These are phyloP conservation scores for Fusarium sacchari DNA, from an alignment of 2,329 filamentous ascomycete genomes.

Conservation along the genomic window DNA sequence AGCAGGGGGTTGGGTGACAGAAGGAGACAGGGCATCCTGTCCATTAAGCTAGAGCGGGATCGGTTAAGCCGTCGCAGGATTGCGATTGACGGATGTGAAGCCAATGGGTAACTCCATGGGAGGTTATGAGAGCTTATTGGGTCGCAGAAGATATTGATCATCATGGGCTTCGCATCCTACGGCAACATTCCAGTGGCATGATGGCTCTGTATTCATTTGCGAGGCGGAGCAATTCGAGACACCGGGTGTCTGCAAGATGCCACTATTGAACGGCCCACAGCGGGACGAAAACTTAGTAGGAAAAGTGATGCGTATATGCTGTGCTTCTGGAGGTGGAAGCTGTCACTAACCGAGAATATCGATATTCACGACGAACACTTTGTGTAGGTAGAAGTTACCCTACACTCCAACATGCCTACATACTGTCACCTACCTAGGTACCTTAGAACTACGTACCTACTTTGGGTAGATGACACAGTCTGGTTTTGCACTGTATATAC, in stretches of 20 bases:
- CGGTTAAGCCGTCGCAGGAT: conserved; percentile 39
- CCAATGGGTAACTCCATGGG: conserved; percentile 41
- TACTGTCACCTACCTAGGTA: no score
- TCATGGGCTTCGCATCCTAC: conserved; percentile 16
- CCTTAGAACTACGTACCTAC: no score
- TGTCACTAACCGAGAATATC: conserved; percentile 4
- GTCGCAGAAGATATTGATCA: conserved; percentile 37
- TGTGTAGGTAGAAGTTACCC: conserved; percentile 18
- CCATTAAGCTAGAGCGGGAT: conserved; percentile 23
- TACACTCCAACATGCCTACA: background rate
- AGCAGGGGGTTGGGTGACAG: conserved; percentile 18
- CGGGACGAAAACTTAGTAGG: background rate
- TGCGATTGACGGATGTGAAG: conserved; percentile 43
- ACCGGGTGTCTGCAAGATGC: background rate
- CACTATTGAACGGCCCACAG: background rate
- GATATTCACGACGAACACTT: background rate
- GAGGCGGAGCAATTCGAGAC: conserved; percentile 9
- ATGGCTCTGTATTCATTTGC: conserved; percentile 2
- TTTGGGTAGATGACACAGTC: conserved; percentile 3
- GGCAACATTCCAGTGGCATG: background rate
- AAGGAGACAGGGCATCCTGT: conserved; percentile 17
- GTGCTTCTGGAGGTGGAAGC: background rate
- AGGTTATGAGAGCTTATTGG: conserved; percentile 41
- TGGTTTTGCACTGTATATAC: background rate
- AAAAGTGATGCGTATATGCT: conserved; percentile 7